These are phyloP conservation scores for Colletotrichum lindemuthianum DNA, from an alignment of 2,329 filamentous ascomycete genomes.

Conservation along the genomic window DNA sequence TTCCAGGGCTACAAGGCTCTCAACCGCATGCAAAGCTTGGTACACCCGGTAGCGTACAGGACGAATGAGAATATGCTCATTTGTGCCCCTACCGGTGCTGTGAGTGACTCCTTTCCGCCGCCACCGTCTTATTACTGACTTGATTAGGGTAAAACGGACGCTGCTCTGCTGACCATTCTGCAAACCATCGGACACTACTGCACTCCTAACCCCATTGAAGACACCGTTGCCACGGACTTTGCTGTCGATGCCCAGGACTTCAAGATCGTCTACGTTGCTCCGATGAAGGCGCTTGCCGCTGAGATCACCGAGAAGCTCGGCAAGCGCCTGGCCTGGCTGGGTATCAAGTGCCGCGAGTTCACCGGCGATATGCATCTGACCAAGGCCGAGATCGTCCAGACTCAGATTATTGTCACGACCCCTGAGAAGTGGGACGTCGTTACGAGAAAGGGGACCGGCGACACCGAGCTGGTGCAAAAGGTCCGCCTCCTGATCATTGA, in stretches of 20 bases:
- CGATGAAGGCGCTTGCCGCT: slow-evolving; percentile 97
- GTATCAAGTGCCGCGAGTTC: slow-evolving; percentile 89
- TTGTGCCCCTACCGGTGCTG: slow-evolving; percentile 93
- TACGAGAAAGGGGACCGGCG: slow-evolving; percentile 94
- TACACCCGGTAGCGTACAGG: slow-evolving; percentile 94
- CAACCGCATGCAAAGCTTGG: slow-evolving; percentile 97
- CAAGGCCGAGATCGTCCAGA: slow-evolving; percentile 93
- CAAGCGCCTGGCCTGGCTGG: slow-evolving; percentile 92
- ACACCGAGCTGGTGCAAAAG: slow-evolving; percentile 97
- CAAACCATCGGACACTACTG: slow-evolving; percentile 91
- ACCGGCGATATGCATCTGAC: slow-evolving; percentile 99
- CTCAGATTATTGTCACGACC: slow-evolving; percentile 97
- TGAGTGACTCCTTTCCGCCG: slow-evolving; percentile 45
- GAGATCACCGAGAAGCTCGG: slow-evolving; percentile 96
- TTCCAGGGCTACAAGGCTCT: slow-evolving; percentile 94
- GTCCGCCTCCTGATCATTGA: slow-evolving; percentile 96
- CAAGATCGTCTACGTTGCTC: slow-evolving; percentile 98
- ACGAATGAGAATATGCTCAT: slow-evolving; percentile 99
- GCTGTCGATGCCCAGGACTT: slow-evolving; percentile 87
- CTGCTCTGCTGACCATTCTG: slow-evolving; percentile 94
- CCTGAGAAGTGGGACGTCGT: slow-evolving; percentile 99
- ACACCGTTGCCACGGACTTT: slow-evolving; percentile 79
- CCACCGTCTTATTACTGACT: slow-evolving; percentile 28
- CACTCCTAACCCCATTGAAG: slow-evolving; percentile 80
- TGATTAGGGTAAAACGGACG: slow-evolving; percentile 88